These are phyloP conservation scores for Parastagonospora avenae DNA, from an alignment of 2,329 filamentous ascomycete genomes.

Conservation along the genomic window DNA sequence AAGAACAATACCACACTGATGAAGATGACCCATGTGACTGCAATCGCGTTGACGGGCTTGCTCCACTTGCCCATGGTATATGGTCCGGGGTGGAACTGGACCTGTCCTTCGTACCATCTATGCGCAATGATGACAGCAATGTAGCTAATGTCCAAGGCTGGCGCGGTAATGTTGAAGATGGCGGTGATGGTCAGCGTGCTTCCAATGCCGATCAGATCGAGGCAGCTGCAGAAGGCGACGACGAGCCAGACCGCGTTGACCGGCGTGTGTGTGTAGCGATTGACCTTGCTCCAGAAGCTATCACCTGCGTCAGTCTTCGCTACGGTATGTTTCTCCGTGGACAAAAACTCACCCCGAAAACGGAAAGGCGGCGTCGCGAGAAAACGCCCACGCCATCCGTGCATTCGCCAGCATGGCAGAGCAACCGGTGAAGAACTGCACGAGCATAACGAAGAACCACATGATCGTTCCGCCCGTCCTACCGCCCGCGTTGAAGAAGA, in stretches of 20 bases:
- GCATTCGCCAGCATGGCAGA: constrained; percentile 69
- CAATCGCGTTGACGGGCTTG: constrained; percentile 60
- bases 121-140: constrained; percentile 66
- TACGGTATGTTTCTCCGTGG: background rate
- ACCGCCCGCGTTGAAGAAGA: constrained; percentile 65
- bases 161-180: constrained; percentile 56
- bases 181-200: constrained; percentile 56
- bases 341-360: constrained; percentile 57
- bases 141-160: constrained; percentile 59
- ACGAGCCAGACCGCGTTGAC: constrained; percentile 69
- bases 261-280: constrained; percentile 61
- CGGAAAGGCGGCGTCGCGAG: constrained; percentile 64
- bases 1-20: constrained; percentile 66
- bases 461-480: constrained; percentile 62
- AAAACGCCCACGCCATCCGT: constrained; percentile 66
- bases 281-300: constrained; percentile 60
- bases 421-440: constrained; percentile 69
- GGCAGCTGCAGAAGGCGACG: constrained; percentile 60
- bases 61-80: constrained; percentile 63
- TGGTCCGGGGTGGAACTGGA: constrained; percentile 62
- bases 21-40: constrained; percentile 66
- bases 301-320: constrained; percentile 22
- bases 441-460: constrained; percentile 67
- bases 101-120: constrained; percentile 57
- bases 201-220: constrained; percentile 60